phyloP scores from a whole-genome alignment of 331 rosid genomes.

The Pyrus hybrid region DNA sequence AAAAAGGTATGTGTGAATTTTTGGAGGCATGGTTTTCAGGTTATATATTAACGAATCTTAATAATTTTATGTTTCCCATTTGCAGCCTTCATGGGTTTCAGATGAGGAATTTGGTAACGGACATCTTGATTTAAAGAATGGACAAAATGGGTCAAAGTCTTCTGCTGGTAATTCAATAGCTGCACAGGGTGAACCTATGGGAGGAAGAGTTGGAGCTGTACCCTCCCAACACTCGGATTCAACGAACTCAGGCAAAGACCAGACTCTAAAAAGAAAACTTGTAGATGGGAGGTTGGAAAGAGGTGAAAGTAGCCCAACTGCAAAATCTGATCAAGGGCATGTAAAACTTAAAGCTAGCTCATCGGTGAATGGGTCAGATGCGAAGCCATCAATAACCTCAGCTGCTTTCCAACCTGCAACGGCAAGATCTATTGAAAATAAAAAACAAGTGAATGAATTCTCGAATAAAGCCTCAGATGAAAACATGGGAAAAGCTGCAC shows the following conservation, averaged over 20 bases:
- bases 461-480: constrained; percentile 51
- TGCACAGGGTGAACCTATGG: constrained; percentile 49
- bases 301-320: constrained; percentile 33
- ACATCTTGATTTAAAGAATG: constrained; percentile 67
- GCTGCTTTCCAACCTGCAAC: constrained; percentile 50
- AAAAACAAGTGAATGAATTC: constrained; percentile 64
- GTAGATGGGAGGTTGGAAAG: constrained; percentile 60
- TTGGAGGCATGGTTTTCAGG: neutral
- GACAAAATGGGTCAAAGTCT: constrained; percentile 53
- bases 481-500: constrained; percentile 34
- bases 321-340: constrained; percentile 67
- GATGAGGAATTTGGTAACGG: constrained; percentile 99
- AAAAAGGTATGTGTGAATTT: constrained; percentile 60
- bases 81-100: constrained; percentile 93
- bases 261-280: constrained; percentile 37
- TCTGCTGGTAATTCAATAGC: constrained; percentile 44
- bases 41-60: neutral
- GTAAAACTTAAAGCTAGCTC: constrained; percentile 50
- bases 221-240: constrained; percentile 39
- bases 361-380: constrained; percentile 58
- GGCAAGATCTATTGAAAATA: constrained; percentile 57
- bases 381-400: constrained; percentile 42
- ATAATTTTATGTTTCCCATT: constrained; percentile 6
- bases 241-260: constrained; percentile 52
- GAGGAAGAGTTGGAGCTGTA: constrained; percentile 38